A percentile compares a stretch with the other conserved stretches of the same genome.
Evolutionary conservation across 2,329 filamentous ascomycete genomes (phyloP).

Genomic region (Colletotrichum sublineola): DNA sequence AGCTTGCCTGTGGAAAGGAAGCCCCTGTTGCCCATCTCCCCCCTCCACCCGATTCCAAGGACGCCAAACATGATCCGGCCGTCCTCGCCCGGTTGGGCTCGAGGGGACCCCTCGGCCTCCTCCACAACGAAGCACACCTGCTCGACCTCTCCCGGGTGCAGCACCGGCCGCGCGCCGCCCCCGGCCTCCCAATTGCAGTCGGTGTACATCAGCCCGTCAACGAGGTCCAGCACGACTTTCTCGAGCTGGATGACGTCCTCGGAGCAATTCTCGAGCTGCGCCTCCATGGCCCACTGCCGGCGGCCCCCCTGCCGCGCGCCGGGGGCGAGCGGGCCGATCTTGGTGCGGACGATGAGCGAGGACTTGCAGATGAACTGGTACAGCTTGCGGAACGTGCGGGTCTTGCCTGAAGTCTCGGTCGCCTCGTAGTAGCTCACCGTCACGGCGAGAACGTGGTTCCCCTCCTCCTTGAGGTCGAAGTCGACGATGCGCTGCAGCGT

Average conservation of each 20-base stretch:
- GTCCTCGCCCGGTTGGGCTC: constrained; percentile 69
- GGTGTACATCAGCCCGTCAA: constrained; percentile 62
- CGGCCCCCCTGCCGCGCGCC: constrained; percentile 51
- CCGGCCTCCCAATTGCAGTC: constrained; percentile 70
- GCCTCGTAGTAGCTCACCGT: constrained; percentile 96
- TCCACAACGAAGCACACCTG: constrained; percentile 75
- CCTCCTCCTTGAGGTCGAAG: constrained; percentile 94
- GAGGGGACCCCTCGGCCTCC: constrained; percentile 51
- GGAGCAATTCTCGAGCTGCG: constrained; percentile 94
- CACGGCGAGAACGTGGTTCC: constrained; percentile 91
- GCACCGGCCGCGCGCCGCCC: constrained; percentile 62
- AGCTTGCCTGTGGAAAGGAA: constrained; percentile 90
- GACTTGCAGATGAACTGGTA: constrained; percentile 97
- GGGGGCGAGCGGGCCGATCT: constrained; percentile 75
- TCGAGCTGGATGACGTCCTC: constrained; percentile 87
- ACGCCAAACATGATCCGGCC: constrained; percentile 80
- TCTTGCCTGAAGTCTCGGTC: constrained; percentile 75
- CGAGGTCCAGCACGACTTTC: constrained; percentile 68
- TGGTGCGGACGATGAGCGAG: constrained; percentile 90
- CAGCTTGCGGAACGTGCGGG: constrained; percentile 90
- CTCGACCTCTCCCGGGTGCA: constrained; percentile 74
- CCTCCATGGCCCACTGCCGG: constrained; percentile 82
- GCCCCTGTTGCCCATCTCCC: constrained; percentile 89
- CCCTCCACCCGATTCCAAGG: constrained; percentile 88
- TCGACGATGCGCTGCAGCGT: constrained; percentile 85